A percentile compares a stretch with the other conserved stretches of the same genome.
phyloP scores from a whole-genome alignment of 2,329 filamentous ascomycete species.

The Diatrype stigma region DNA sequence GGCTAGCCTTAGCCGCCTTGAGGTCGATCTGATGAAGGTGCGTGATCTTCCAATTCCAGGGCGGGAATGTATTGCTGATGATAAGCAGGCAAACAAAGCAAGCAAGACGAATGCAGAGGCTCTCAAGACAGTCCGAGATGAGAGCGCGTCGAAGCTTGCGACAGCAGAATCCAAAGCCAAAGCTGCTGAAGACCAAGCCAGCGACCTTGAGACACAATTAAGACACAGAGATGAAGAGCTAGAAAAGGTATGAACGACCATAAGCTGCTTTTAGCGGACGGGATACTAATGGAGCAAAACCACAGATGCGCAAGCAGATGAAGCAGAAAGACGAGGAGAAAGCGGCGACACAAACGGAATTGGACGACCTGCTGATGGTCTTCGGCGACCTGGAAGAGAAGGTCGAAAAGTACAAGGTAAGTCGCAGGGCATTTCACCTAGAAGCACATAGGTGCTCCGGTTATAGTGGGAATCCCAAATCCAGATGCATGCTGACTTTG shows the following conservation, averaged over 20 bases:
- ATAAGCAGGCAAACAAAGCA: constrained; percentile 51
- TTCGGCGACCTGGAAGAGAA: constrained; percentile 80
- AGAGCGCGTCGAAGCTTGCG: constrained; percentile 34
- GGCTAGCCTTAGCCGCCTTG: constrained; percentile 49
- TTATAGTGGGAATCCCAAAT: neutral
- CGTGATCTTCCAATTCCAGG: constrained; percentile 8
- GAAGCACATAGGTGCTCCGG: neutral
- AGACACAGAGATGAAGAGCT: constrained; percentile 31
- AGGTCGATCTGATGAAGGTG: constrained; percentile 60
- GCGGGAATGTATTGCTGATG: constrained; percentile 14
- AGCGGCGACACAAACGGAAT: constrained; percentile 62
- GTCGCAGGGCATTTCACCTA: constrained; percentile 15
- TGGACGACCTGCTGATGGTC: constrained; percentile 78
- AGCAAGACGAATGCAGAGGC: constrained; percentile 46
- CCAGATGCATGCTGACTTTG: constrained; percentile 1
- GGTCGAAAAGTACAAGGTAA: constrained; percentile 68
- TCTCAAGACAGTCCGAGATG: constrained; percentile 50
- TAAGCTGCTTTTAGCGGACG: constrained; percentile 1
- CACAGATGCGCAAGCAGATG: constrained; percentile 23
- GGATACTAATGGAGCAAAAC: constrained; percentile 10
- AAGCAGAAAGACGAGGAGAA: constrained; percentile 58
- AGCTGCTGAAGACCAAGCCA: constrained; percentile 41
- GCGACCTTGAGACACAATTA: constrained; percentile 48
- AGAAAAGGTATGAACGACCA: constrained; percentile 20
- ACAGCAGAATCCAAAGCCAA: constrained; percentile 28